Base-by-base conservation (phyloP, 345 rosid genomes). In the Capsella bursapastoris region DNA sequence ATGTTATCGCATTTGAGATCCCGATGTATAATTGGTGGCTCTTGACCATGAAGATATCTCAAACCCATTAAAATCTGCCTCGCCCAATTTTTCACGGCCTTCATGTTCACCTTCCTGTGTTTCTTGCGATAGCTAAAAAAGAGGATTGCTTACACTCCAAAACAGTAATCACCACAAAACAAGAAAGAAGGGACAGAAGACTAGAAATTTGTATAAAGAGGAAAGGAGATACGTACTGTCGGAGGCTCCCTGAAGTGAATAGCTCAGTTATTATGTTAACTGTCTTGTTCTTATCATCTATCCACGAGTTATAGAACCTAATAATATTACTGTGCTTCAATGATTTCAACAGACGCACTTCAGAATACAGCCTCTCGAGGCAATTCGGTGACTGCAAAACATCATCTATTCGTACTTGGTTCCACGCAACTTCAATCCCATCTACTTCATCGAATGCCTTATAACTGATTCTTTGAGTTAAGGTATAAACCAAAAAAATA, bases 381-480 rank as follows among this genome's bases (percentile, higher is more conserved):
- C 85, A 95, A 59, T 88, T 89, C 0, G 96, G 91, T 49, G 97
- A 88, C 82, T 94, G 97, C 81, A 94, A 70, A 45, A 87, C 96
- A 56, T 89, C 98, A 76, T 94, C 98, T 70, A 94, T 86, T 71
- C 75, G 84, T 57, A 91, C 90, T 83, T 89, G 97, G 85, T 90
- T 85, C 98, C 98, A 94, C 28, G 98, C 98, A n/a, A 94, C 98
- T 81, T 94, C 98, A 82, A 94, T 89, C 70, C 98, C 97, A 73
- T 89, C 84, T 70, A 85, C 89, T 82, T 91, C 93, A 82, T 94
- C 98, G 11, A 94, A 94, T 72, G 93, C 98, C 86, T 84, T 94
- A 79, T 94, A 94, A 32, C 98, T 93, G 77, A 65, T 57, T 77
- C 56, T 34, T 66, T 41, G 38, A 61, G 80, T 83, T 53, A 81